These are phyloP conservation scores for Allium sativum DNA, from an alignment of 106 monocot species.

Conservation along the genomic window DNA sequence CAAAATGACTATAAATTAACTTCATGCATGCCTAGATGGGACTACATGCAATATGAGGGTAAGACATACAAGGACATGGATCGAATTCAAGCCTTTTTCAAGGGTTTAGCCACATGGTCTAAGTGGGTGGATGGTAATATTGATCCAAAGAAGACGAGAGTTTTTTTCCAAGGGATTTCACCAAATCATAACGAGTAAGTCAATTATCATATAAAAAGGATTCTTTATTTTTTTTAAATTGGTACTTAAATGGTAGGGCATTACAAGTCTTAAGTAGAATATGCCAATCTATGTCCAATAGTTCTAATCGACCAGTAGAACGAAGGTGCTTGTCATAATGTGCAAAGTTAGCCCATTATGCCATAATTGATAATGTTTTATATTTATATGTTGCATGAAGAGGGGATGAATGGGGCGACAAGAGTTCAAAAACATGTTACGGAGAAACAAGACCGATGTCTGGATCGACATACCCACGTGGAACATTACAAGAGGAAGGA, in stretches of 20 bases:
- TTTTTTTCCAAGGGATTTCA: constrained; percentile 62
- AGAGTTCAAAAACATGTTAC: constrained; percentile 5
- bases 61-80: constrained; percentile 45
- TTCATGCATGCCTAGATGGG: constrained; percentile 40
- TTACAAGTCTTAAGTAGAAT: neutral
- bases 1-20: neutral
- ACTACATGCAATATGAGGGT: constrained; percentile 50
- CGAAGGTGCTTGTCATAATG: too few species aligned
- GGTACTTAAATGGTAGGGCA: too few species aligned
- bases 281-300: neutral
- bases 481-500: constrained; percentile 15
- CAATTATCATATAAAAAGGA: neutral
- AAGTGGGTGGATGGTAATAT: constrained; percentile 44
- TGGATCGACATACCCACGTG: constrained; percentile 16
- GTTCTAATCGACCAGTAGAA: too few species aligned
- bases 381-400: neutral
- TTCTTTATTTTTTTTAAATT: too few species aligned
- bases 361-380: neutral
- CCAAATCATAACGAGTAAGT: constrained; percentile 49
- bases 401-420: constrained; percentile 11
- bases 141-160: constrained; percentile 22
- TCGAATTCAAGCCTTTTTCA: constrained; percentile 45
- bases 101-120: constrained; percentile 44
- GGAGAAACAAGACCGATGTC: constrained; percentile 15
- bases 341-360: neutral